A percentile compares a stretch with the other conserved stretches of the same genome.
These are phyloP conservation scores for Coemansia sp. DNA, from an alignment of 192 early-diverging fungal genomes.

Conservation along the genomic window DNA sequence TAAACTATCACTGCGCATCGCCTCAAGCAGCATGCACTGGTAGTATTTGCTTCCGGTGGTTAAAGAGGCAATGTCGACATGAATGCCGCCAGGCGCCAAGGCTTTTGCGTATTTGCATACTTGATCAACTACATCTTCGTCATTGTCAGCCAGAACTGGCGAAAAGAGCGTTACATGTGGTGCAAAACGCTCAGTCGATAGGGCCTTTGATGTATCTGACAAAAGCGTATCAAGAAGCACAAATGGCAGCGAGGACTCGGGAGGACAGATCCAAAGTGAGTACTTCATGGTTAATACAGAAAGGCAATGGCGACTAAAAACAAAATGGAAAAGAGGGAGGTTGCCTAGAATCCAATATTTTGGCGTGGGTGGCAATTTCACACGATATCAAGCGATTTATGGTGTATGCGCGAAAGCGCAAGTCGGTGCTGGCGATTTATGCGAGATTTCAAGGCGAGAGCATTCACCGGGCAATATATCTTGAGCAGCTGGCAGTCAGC, in stretches of 20 bases:
- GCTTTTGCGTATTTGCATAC: slow-evolving; percentile 14
- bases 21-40: slow-evolving; percentile 39
- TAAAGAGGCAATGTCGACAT: slow-evolving; percentile 10
- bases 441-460: not conserved
- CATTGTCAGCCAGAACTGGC: slow-evolving; percentile 24
- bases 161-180: slow-evolving; percentile 46
- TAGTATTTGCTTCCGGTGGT: slow-evolving; percentile 27
- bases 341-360: too few relatives aligned
- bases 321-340: not conserved
- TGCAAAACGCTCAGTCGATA: slow-evolving; percentile 18
- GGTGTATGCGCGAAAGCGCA: slow-evolving; percentile 36
- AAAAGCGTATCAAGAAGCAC: slow-evolving; percentile 12
- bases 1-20: not conserved
- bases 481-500: slow-evolving; percentile 42
- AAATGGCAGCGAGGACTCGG: slow-evolving; percentile 3
- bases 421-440: slow-evolving; percentile 45
- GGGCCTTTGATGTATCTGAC: slow-evolving; percentile 7
- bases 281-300: slow-evolving; percentile 23
- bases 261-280: slow-evolving; percentile 50
- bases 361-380: not conserved
- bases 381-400: not conserved
- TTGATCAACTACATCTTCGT: slow-evolving; percentile 17
- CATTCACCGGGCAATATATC: not conserved
- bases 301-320: too few relatives aligned
- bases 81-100: slow-evolving; percentile 22